Evolutionary conservation across 1,284 basidiomycete genomes (phyloP).

Genomic region (Fomitiporia mediterranea): DNA sequence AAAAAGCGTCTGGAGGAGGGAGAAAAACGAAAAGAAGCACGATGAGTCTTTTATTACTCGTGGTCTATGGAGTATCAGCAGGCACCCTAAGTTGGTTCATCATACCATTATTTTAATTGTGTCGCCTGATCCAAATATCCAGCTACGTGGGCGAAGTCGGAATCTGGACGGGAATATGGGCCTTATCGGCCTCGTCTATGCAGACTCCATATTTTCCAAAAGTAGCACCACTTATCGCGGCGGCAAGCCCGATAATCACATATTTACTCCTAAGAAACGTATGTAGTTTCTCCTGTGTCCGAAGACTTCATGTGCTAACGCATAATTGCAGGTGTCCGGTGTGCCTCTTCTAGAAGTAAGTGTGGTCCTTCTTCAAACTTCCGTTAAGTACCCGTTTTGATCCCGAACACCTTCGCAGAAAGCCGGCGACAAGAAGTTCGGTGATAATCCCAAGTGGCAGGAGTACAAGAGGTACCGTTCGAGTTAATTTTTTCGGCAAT

Average conservation of each 20-base stretch:
- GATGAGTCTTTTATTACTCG: constrained; percentile 69
- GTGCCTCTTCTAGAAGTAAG: constrained; percentile 63
- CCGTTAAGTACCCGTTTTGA: constrained; percentile 10
- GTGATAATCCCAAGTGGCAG: constrained; percentile 58
- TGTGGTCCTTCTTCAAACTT: constrained; percentile 5
- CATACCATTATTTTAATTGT: neutral
- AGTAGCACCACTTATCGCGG: constrained; percentile 44
- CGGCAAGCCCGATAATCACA: constrained; percentile 61
- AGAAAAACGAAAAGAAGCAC: constrained; percentile 64
- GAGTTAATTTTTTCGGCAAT: constrained; percentile 21
- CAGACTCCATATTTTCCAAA: constrained; percentile 42
- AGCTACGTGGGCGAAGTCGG: constrained; percentile 78
- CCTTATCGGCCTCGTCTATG: constrained; percentile 49
- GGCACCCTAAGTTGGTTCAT: constrained; percentile 68
- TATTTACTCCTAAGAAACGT: constrained; percentile 56
- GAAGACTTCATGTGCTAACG: constrained; percentile 6
- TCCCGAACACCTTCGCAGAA: constrained; percentile 32
- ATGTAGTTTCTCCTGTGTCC: constrained; percentile 20
- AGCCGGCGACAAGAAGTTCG: constrained; percentile 62
- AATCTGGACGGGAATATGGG: constrained; percentile 69
- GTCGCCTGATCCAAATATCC: constrained; percentile 6
- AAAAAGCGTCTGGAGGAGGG: constrained; percentile 63
- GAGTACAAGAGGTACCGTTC: constrained; percentile 71
- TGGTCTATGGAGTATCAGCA: constrained; percentile 67
- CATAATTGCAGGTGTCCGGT: constrained; percentile 48